A percentile compares a stretch with the other conserved stretches of the same genome.
phyloP scores from a whole-genome alignment of 2,329 filamentous ascomycete genomes.

The Fusarium marasasianum region DNA sequence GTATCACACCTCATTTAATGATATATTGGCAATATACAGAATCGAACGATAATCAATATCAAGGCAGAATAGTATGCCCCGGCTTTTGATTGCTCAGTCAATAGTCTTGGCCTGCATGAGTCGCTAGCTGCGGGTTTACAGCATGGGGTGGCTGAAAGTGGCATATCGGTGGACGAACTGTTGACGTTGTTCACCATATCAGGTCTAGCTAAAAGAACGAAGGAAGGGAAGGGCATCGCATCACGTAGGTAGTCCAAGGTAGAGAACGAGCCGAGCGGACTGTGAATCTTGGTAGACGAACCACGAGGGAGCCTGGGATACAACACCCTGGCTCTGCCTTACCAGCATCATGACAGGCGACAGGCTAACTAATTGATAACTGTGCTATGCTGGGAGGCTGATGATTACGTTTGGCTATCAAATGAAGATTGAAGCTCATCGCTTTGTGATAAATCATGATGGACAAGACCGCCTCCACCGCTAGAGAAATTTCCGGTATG shows the following conservation, averaged over 20 bases:
- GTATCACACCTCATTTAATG: conserved; percentile 9
- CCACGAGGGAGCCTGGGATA: conserved; percentile 16
- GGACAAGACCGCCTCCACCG: conserved; percentile 7
- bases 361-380: background rate
- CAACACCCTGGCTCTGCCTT: background rate
- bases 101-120: conserved; percentile 29
- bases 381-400: background rate
- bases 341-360: conserved; percentile 9
- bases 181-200: conserved; percentile 7
- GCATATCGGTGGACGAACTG: conserved; percentile 4
- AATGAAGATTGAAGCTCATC: background rate
- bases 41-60: conserved; percentile 5
- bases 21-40: conserved; percentile 17
- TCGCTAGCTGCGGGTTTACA: conserved; percentile 20
- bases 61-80: background rate
- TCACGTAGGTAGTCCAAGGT: background rate
- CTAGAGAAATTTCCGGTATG: conserved; percentile 28
- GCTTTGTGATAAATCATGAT: conserved; percentile 15
- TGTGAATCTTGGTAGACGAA: background rate
- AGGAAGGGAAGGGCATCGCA: background rate
- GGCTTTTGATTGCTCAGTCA: conserved; percentile 8
- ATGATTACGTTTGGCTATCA: background rate
- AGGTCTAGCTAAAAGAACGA: conserved; percentile 3
- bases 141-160: conserved; percentile 16
- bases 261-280: background rate